Evolutionary conservation across 2,329 filamentous ascomycete genomes (phyloP).

Genomic region (Ascocoryne sarcoides): DNA sequence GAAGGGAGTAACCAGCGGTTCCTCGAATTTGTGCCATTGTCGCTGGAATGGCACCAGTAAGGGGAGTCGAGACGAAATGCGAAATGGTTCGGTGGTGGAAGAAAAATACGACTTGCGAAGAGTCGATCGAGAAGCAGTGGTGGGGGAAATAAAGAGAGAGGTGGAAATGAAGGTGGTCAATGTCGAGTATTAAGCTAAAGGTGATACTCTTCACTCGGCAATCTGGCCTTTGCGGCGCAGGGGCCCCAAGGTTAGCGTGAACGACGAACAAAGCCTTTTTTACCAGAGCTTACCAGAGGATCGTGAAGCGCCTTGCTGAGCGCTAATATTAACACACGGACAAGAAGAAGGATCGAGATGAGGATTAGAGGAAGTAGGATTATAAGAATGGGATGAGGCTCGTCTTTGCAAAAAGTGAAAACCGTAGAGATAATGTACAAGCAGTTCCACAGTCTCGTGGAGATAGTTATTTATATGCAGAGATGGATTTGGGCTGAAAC

Average conservation of each 20-base stretch:
- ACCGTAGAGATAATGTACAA: no score
- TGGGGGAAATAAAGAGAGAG: no score
- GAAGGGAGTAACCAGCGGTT: slow-evolving; percentile 37
- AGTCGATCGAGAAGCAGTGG: no score
- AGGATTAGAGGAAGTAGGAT: slow-evolving; percentile 1
- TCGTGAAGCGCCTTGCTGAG: background rate
- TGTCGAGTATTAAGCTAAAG: background rate
- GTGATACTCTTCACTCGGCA: background rate
- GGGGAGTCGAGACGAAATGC: background rate
- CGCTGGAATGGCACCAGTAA: slow-evolving; percentile 20
- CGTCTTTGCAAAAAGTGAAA: no score
- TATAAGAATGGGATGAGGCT: background rate
- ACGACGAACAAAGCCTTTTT: background rate
- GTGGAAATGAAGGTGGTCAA: background rate
- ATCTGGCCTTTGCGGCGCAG: background rate
- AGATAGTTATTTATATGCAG: no score
- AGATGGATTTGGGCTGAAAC: no score
- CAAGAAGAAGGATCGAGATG: no score
- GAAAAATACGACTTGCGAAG: background rate
- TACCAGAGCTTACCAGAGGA: background rate
- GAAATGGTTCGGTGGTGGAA: background rate
- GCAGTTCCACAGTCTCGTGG: no score
- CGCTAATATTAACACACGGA: slow-evolving; percentile 3
- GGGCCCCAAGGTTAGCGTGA: background rate
- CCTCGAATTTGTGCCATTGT: slow-evolving; percentile 51